Evolutionary conservation across 371 early-diverging fungal species (phyloP), one percentile per base, ranked within the genome.

Genomic region (Coemansia sp.): DNA sequence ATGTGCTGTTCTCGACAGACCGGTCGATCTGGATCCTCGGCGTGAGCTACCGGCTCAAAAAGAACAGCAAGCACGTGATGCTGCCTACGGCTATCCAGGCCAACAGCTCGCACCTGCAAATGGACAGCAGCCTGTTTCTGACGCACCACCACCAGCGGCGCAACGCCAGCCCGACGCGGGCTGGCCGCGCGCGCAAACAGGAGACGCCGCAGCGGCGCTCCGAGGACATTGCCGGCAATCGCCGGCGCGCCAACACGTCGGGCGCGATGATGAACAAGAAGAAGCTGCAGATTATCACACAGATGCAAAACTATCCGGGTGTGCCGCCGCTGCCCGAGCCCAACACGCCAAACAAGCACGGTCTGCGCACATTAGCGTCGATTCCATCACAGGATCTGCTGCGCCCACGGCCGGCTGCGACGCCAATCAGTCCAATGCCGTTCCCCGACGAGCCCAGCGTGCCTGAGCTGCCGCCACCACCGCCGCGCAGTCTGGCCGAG

Each of bases 11-110:
- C 33, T 59, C 72, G 38, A 68, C 66, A 3, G 67, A 66, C 20
- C 61, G 68, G 57, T 68, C 78, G 9, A 76, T 78, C 39, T 68
- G 68, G 77, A 62, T 77, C 6, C 55, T 68, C 14, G 78, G 78
- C 39, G 71, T 68, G 55, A 63, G 72, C 57, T 78, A 78, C 49
- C 54, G 75, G 33, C 49, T 77, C 41, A 65, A 63, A 42, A 65
- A 72, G 54, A 64, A 63, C 72, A 51, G 56, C 41, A 55, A 59
- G 30, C 65, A 48, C 52, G 69, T 69, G 47, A 66, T 61, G 51
- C 63, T 75, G 40, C 75, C 75, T 1, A 66, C 57, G 8, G 66
- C 71, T 1, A 53, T 75, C 10, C 61, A 75, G 54, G 63, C 75
- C 11, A 71, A 75, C 63, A 63, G 66, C 63, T 52, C 61, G 42